Evolutionary conservation across 2,329 filamentous ascomycete genomes (phyloP).

Genomic region (Exophiala spinifera): DNA sequence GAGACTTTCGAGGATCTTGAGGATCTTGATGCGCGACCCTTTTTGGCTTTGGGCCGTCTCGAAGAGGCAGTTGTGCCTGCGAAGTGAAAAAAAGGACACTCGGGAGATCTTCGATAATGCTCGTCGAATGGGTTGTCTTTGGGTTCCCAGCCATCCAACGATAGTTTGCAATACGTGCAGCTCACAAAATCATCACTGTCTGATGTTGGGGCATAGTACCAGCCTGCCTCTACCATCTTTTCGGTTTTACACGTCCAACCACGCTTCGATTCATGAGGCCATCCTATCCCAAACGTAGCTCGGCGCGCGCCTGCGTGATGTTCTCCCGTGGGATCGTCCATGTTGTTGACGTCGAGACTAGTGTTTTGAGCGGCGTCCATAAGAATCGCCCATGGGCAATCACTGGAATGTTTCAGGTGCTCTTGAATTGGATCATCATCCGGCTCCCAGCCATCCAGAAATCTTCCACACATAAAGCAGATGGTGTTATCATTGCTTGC

Average conservation of each 20-base stretch:
- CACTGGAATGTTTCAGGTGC: slow-evolving; percentile 76
- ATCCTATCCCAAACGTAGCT: slow-evolving; percentile 76
- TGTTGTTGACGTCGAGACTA: slow-evolving; percentile 56
- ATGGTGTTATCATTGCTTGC: slow-evolving; percentile 80
- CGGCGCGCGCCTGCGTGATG: slow-evolving; percentile 73
- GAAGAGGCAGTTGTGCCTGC: slow-evolving; percentile 52
- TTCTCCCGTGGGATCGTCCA: slow-evolving; percentile 70
- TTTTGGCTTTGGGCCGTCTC: slow-evolving; percentile 56
- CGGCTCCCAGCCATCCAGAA: slow-evolving; percentile 87
- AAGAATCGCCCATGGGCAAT: slow-evolving; percentile 83
- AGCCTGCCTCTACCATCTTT: slow-evolving; percentile 88
- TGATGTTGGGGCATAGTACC: slow-evolving; percentile 83
- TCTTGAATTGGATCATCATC: slow-evolving; percentile 80
- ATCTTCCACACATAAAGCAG: slow-evolving; percentile 82
- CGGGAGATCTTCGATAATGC: slow-evolving; percentile 72
- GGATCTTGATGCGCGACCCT: slow-evolving; percentile 46
- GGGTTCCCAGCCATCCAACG: slow-evolving; percentile 90
- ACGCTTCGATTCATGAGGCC: slow-evolving; percentile 86
- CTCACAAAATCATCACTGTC: slow-evolving; percentile 87
- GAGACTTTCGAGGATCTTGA: slow-evolving; percentile 62
- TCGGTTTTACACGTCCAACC: slow-evolving; percentile 87
- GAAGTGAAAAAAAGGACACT: slow-evolving; percentile 79
- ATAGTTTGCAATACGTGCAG: slow-evolving; percentile 85
- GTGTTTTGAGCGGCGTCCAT: slow-evolving; percentile 60
- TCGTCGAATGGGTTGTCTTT: slow-evolving; percentile 90